Base-by-base conservation (phyloP, 768 basidiomycete genomes). In the Sarcomyxa edulis region DNA sequence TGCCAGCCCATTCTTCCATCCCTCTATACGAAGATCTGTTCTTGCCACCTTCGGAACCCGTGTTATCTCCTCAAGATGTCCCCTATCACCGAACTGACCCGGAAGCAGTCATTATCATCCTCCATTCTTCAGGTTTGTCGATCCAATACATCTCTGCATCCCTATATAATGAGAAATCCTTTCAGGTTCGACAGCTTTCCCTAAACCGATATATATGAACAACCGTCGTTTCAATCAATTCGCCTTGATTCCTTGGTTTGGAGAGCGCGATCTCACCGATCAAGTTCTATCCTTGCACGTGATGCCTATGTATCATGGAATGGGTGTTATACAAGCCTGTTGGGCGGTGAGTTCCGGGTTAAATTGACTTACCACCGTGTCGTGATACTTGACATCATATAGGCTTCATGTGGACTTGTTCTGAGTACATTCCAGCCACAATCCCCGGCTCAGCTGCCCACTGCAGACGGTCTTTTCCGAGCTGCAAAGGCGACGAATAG, bases 341-440 rank as follows among this genome's bases (percentile, higher is more conserved):
- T 35, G 34, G 34, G 10, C 34, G 34, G 34, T 35, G 16, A 15
- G 34, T 35, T n/a, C n/a, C n/a, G n/a, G n/a, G n/a, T n/a, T n/a
- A n/a, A 7, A 7, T 15, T 18, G 9, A 7, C 15, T 12, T 32
- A 32, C 19, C 31, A 9, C 18, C 19, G 7, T 21, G 19, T 7
- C 10, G 24, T 7, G 24, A 35, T 35, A 7, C 18, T 22, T n/a
- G n/a, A n/a, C n/a, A n/a, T 11, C 34, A 16, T 15, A 21, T 15
- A 19, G 26, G 18, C n/a, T 11, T 27, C 20, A 20, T 24, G 24
- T 14, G 23, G 41, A 4, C 18, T 15, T 18, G 24, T 29, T 27
- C 48, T 61, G 32, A 45, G 51, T 3, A 43, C 51, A n/a, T 59
- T 60, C 38, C 50, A 46, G 12, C 42, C 42, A n/a, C 11, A 22